Conservation (phyloP, 1,284 basidiomycete genomes). For the Tremellales sp. region DNA sequence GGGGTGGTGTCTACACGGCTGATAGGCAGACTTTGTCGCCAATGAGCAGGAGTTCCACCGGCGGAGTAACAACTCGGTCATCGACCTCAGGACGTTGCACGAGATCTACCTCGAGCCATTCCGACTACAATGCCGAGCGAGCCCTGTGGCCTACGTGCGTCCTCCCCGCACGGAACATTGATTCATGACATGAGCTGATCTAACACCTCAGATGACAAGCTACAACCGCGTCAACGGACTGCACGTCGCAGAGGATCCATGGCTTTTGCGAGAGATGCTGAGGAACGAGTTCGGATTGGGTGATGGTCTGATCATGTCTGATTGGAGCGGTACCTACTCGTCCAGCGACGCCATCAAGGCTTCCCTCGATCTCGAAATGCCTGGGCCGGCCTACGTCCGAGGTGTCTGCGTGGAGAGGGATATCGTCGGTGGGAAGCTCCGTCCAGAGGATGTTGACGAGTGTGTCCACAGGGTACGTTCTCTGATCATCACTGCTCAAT, state of each 20-base stretch:
- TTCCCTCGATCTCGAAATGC: constrained; percentile 66
- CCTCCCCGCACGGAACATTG: too few relatives aligned
- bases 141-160: constrained; percentile 21
- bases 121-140: constrained; percentile 65
- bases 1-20: not conserved
- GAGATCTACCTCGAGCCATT: constrained; percentile 80
- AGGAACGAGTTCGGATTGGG: constrained; percentile 52
- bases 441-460: constrained; percentile 61
- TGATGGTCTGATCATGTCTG: constrained; percentile 55
- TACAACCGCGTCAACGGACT: constrained; percentile 62
- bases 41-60: constrained; percentile 54
- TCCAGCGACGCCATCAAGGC: constrained; percentile 65
- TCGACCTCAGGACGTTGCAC: constrained; percentile 64
- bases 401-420: constrained; percentile 55
- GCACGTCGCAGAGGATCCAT: constrained; percentile 64
- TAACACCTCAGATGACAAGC: constrained; percentile 27
- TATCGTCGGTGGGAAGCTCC: constrained; percentile 62
- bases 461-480: constrained; percentile 57
- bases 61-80: constrained; percentile 45
- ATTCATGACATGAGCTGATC: not conserved
- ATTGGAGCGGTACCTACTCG: constrained; percentile 72
- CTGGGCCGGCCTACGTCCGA: constrained; percentile 35
- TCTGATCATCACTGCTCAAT: not conserved
- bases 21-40: constrained; percentile 40
- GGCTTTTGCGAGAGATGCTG: constrained; percentile 62